These are phyloP conservation scores for Fusarium euwallaceae DNA, from an alignment of 2,329 filamentous ascomycete species.

Conservation along the genomic window DNA sequence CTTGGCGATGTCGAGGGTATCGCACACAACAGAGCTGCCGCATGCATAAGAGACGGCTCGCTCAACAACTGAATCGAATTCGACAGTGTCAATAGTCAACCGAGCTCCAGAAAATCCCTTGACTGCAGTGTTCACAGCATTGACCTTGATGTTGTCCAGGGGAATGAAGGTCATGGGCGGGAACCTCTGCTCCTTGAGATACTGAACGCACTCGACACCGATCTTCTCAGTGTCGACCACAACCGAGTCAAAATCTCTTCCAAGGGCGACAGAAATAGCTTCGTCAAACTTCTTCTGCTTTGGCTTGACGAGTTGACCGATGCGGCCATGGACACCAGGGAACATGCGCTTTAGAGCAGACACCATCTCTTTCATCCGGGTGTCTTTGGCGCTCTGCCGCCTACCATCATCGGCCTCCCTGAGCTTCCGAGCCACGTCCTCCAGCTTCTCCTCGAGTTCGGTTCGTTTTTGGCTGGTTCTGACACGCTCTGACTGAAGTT, in stretches of 20 bases:
- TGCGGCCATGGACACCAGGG: constrained; percentile 89
- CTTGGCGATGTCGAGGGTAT: constrained; percentile 87
- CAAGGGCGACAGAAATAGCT: constrained; percentile 91
- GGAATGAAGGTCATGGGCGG: constrained; percentile 95
- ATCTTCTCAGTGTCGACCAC: constrained; percentile 96
- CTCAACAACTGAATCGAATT: constrained; percentile 89
- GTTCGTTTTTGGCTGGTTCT: constrained; percentile 85
- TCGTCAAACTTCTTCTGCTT: constrained; percentile 98
- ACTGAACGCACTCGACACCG: constrained; percentile 92
- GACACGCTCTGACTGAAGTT: constrained; percentile 84
- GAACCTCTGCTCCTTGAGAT: constrained; percentile 90
- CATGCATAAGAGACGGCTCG: constrained; percentile 96
- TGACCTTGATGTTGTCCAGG: constrained; percentile 96
- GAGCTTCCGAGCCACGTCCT: constrained; percentile 84
- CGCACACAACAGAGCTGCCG: constrained; percentile 94
- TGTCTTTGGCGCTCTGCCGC: constrained; percentile 86
- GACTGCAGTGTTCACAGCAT: constrained; percentile 87
- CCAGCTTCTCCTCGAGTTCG: constrained; percentile 92
- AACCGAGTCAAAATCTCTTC: constrained; percentile 92
- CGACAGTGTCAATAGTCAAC: constrained; percentile 94
- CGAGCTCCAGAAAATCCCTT: constrained; percentile 90
- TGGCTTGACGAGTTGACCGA: constrained; percentile 92
- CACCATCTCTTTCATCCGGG: constrained; percentile 84
- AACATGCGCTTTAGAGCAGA: constrained; percentile 90
- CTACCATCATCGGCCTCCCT: constrained; percentile 86